Evolutionary conservation across 192 early-diverging fungal species (phyloP), one percentile per base, ranked within the genome.

Genomic region (Gryganskiella cystojenkinii): DNA sequence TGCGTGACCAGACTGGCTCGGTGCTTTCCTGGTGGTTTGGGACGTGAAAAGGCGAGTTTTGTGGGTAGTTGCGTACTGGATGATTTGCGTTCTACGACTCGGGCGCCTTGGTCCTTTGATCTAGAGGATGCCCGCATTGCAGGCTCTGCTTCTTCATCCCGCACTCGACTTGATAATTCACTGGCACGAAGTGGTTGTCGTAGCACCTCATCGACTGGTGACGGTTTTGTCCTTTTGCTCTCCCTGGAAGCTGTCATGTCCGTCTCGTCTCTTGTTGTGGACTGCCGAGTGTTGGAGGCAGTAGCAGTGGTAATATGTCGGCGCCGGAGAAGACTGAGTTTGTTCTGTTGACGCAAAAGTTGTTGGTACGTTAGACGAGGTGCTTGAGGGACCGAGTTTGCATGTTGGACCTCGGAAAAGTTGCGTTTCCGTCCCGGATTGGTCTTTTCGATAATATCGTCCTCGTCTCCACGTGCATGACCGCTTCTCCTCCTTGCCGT

Each of bases 21-120:
- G 34, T 58, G 40, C 42, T 49, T 68, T 40, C 60, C 61, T 45
- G 74, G 74, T 9, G 74, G 65, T 13, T 69, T 78, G 30, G 74
- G 56, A 22, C 49, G 25, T 24, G 61, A 7, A 19, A 78, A 64
- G 6, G 11, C n/a, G n/a, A 50, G 45, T 4, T 15, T 37, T 27
- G 46, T 15, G 19, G 30, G 42, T 27, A 62, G 44, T 0, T 40
- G 31, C 3, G 60, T 46, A 46, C 30, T 17, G 3, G 46, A 31
- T 50, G 7, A 25, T 27, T 57, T 57, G 37, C 35, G 6, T 40
- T 15, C 2, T 19, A 17, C 17, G 20, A 19, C n/a, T 34, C 33
- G 17, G 33, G 28, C 31, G 56, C 1, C 2, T 57, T 20, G 2
- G 19, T 57, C 11, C 24, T 27, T 60, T 25, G 25, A 52, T 11